These are phyloP conservation scores for Petrea volubilis DNA, from an alignment of 257 asterid species.

Conservation along the genomic window DNA sequence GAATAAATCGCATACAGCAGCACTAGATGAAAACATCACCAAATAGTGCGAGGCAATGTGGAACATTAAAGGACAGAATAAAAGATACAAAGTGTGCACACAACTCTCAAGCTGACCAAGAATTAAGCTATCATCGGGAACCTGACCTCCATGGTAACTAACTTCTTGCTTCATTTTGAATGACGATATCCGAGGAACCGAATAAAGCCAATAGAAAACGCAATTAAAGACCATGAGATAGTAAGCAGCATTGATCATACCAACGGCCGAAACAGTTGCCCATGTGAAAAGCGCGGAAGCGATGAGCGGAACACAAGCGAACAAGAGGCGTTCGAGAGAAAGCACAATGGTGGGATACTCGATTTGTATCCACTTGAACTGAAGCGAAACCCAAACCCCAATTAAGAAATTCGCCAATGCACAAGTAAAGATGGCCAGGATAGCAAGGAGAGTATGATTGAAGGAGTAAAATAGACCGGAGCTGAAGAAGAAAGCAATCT, in stretches of 20 bases:
- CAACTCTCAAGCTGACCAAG: conserved; percentile 93
- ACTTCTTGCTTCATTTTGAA: conserved; percentile 74
- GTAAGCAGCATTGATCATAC: conserved; percentile 83
- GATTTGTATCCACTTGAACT: conserved; percentile 96
- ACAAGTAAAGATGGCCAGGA: conserved; percentile 68
- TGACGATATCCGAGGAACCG: conserved; percentile 79
- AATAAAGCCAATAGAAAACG: conserved; percentile 92
- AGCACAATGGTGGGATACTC: conserved; percentile 89
- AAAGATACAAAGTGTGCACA: conserved; percentile 75
- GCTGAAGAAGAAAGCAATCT: conserved; percentile 80
- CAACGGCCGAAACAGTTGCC: conserved; percentile 95
- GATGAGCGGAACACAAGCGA: conserved; percentile 77
- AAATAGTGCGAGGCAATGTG: conserved; percentile 79
- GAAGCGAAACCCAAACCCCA: conserved; percentile 94
- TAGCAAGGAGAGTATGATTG: conserved; percentile 51
- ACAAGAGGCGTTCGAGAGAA: conserved; percentile 84
- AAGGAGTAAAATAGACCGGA: conserved; percentile 60
- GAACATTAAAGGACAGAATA: conserved; percentile 73
- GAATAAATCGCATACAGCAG: conserved; percentile 70
- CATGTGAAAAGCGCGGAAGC: conserved; percentile 82
- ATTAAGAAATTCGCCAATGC: conserved; percentile 76
- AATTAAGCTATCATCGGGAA: conserved; percentile 67
- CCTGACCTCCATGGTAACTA: conserved; percentile 81
- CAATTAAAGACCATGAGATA: conserved; percentile 86
- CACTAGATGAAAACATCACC: conserved; percentile 64